Base-by-base conservation (phyloP, 2,329 filamentous ascomycete species). In the Rhinocladiella similis region DNA sequence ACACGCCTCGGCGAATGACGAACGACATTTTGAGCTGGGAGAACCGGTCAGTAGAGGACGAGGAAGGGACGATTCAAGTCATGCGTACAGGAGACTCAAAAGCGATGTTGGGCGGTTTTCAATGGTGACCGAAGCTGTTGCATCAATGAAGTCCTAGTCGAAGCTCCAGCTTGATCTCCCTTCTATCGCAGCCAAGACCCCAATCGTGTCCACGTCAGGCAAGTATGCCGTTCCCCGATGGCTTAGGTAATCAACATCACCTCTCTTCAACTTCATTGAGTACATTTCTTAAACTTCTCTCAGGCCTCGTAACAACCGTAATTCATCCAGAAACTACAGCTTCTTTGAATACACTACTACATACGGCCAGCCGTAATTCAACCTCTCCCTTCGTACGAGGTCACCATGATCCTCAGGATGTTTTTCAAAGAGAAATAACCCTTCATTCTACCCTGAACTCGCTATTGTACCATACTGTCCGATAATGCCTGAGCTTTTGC, bases 1-100 rank as follows among this genome's bases (percentile, higher is more conserved):
- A 97, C 74, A 97, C 88, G 83, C 85, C 89, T 80, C 92, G 87
- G 80, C 89, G 90, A 73, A 87, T 85, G 73, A 95, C 83, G 85
- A 87, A 94, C 84, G 91, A 96, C 92, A 96, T 97, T 79, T 80
- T 90, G 83, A 61, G 54, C 60, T 60, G 36, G 35, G 16, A 16
- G 18, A 10, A n/a, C 20, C 3, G 14, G 51, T 56, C 27, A 59
- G 58, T n/a, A 46, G 9, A 29, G 2, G 4, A 4, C 4, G 10
- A n/a, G 22, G n/a, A 7, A 14, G n/a, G 38, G 4, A 22, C 14
- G 9, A 46, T 20, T 46, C 20, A 25, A 16, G 3, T 14, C 13
- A 47, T 10, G 19, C 59, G 33, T 54, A 62, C 59, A 53, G 25
- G 33, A 10, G 39, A 35, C 59, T 57, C 59, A 59, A 55, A 60